A percentile compares a stretch with the other conserved stretches of the same genome.
Evolutionary conservation across 495 filamentous ascomycete genomes (phyloP).

Genomic region (Choiromyces venosus): DNA sequence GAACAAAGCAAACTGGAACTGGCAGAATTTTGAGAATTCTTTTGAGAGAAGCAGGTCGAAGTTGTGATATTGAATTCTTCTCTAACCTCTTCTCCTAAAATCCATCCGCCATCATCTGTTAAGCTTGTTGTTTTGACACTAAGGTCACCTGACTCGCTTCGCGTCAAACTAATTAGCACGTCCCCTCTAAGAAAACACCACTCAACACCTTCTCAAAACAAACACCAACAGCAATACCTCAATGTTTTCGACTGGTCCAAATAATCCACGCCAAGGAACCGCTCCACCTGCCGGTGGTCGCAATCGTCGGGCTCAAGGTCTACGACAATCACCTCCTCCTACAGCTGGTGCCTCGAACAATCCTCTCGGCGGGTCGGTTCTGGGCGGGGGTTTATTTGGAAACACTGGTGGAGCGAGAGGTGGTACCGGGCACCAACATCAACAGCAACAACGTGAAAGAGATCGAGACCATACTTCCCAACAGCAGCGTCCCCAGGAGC

Average conservation of each 20-base stretch:
- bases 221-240: not conserved
- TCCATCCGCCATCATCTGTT: not conserved
- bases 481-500: constrained; percentile 42
- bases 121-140: not conserved
- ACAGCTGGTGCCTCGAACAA: constrained; percentile 21
- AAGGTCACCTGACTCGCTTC: constrained; percentile 1
- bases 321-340: constrained; percentile 31
- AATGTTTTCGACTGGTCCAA: not conserved
- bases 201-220: not conserved
- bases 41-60: not conserved
- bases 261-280: constrained; percentile 22
- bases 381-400: constrained; percentile 28
- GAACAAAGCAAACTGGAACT: not conserved
- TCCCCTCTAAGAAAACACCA: not conserved
- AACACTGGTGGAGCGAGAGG: constrained; percentile 41
- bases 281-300: constrained; percentile 20
- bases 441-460: constrained; percentile 43
- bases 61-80: not conserved
- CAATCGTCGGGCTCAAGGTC: constrained; percentile 16
- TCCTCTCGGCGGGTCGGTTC: constrained; percentile 20
- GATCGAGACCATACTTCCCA: constrained; percentile 40
- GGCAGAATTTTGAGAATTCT: not conserved
- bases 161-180: not conserved
- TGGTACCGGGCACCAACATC: constrained; percentile 45
- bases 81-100: not conserved